Percentiles rank a stretch among this genome's conserved stretches.
phyloP scores from a whole-genome alignment of 208 protist species.

The Wallacemonas rigidus region DNA sequence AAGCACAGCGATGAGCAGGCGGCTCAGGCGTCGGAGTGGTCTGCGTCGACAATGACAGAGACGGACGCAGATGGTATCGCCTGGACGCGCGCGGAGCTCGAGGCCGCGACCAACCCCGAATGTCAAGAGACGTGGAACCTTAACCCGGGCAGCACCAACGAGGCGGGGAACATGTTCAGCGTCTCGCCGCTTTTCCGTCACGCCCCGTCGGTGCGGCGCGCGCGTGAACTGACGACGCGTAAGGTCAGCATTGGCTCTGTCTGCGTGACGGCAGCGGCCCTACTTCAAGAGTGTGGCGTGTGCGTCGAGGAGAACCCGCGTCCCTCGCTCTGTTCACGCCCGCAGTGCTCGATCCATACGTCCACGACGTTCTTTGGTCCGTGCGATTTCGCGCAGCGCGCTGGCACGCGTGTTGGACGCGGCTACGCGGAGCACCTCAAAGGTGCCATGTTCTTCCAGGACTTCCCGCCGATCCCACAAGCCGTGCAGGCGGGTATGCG shows the following conservation, averaged over 20 bases:
- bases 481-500: constrained; percentile 35
- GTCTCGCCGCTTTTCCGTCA: not conserved
- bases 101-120: constrained; percentile 24
- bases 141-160: not conserved
- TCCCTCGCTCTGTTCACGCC: constrained; percentile 45
- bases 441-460: constrained; percentile 38
- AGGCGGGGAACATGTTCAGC: not conserved
- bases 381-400: constrained; percentile 28
- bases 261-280: constrained; percentile 53
- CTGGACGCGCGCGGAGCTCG: constrained; percentile 16
- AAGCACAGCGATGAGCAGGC: not conserved
- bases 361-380: constrained; percentile 41
- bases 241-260: constrained; percentile 62
- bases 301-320: constrained; percentile 44
- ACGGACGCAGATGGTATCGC: not conserved
- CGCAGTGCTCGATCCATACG: constrained; percentile 52
- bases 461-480: constrained; percentile 36
- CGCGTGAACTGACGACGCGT: not conserved
- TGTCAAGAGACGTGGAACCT: constrained; percentile 36
- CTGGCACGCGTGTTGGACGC: not conserved
- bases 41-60: not conserved
- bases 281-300: constrained; percentile 55
- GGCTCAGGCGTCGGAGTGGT: not conserved
- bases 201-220: not conserved
- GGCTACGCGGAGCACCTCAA: constrained; percentile 41